Conservation (phyloP, 306 rosid species). For the Corylus avellana region DNA sequence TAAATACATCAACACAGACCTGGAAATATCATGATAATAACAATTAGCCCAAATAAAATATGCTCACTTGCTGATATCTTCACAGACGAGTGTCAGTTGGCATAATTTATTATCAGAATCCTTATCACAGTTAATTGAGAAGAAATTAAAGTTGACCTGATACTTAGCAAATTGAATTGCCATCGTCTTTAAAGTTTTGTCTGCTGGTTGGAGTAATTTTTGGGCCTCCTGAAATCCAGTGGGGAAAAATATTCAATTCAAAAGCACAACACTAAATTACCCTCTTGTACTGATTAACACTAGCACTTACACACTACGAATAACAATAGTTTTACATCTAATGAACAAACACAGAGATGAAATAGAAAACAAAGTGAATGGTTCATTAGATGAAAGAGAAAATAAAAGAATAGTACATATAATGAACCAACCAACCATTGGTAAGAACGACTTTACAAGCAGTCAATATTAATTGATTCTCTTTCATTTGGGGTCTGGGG, state of each 20-base stretch:
- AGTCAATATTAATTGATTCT: too few relatives aligned
- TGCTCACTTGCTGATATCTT: constrained; percentile 5
- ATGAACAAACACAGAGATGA: background rate
- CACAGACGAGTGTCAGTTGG: constrained; percentile 21
- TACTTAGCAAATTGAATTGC: constrained; percentile 92
- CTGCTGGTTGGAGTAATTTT: constrained; percentile 91
- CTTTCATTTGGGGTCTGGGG: background rate
- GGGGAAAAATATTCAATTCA: constrained; percentile 20
- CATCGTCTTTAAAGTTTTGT: constrained; percentile 78
- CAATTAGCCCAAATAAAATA: constrained; percentile 22
- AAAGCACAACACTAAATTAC: background rate
- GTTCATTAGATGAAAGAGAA: too few relatives aligned
- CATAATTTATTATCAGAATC: constrained; percentile 12
- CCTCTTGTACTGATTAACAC: background rate
- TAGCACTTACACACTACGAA: background rate
- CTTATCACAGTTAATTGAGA: constrained; percentile 18
- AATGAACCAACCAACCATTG: background rate
- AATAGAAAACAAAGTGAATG: background rate
- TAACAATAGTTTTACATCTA: background rate
- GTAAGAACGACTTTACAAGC: background rate
- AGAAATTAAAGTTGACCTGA: constrained; percentile 59
- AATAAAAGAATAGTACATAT: background rate
- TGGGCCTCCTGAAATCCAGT: constrained; percentile 79
- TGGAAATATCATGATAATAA: constrained; percentile 40
- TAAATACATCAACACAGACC: constrained; percentile 91